Conservation (phyloP, 164 flowering plant genomes). For the Macadamia tetraphylla region DNA sequence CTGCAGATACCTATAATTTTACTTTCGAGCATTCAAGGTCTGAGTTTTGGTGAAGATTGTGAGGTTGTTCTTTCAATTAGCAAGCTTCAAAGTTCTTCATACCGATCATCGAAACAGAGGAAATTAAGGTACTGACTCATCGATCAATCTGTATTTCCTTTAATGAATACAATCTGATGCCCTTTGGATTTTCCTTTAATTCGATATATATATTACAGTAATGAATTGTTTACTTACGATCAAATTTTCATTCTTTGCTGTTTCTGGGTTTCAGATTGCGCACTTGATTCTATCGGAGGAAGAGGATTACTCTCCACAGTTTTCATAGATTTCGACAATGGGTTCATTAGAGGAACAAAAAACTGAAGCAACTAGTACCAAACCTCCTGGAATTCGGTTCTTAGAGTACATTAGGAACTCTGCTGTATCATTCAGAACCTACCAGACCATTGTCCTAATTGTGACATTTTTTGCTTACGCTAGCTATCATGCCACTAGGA, state of each 20-base stretch:
- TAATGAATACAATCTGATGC: too few relatives aligned
- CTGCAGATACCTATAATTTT: background rate
- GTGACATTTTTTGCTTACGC: constrained; percentile 78
- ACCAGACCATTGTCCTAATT: constrained; percentile 69
- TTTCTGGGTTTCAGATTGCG: constrained; percentile 10
- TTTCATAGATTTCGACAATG: constrained; percentile 10
- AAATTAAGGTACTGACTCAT: constrained; percentile 8
- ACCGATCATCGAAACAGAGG: background rate
- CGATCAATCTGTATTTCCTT: background rate
- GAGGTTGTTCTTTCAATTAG: background rate
- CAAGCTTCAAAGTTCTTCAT: background rate
- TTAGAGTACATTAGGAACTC: constrained; percentile 33
- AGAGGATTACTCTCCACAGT: background rate
- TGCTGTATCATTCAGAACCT: constrained; percentile 47
- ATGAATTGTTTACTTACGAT: background rate
- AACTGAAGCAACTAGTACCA: constrained; percentile 16
- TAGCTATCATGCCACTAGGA: constrained; percentile 75
- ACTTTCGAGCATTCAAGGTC: too few relatives aligned
- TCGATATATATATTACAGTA: background rate
- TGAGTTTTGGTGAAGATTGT: background rate
- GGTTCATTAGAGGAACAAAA: constrained; percentile 20
- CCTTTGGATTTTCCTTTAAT: background rate
- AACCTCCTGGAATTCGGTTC: constrained; percentile 55
- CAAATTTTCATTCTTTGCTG: background rate
- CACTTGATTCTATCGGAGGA: constrained; percentile 3